A percentile compares a stretch with the other conserved stretches of the same genome.
Evolutionary conservation across 1,284 basidiomycete genomes (phyloP).

Genomic region (Ceratobasidium sp.): DNA sequence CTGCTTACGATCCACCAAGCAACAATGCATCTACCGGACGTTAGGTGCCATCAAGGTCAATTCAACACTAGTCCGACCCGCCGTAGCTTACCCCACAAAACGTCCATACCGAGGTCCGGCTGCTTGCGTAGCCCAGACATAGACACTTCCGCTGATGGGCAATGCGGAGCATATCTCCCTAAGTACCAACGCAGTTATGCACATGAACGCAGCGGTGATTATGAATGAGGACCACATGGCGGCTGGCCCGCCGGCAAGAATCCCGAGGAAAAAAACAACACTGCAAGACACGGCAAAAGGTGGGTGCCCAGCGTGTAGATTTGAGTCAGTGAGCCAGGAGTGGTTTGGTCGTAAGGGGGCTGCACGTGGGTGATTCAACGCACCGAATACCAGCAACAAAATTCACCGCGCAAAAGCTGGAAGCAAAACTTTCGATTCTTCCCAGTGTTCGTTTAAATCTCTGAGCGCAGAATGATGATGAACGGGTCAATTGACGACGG

Average conservation of each 20-base stretch:
- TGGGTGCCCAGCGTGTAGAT: too few species aligned
- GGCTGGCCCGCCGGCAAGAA: conserved; percentile 51
- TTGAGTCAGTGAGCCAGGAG: neutral
- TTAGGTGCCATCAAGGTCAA: neutral
- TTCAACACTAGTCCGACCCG: neutral
- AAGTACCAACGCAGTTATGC: conserved; percentile 52
- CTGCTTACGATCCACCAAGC: conserved; percentile 50
- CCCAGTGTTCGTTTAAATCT: conserved; percentile 48
- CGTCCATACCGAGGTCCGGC: conserved; percentile 50
- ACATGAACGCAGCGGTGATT: conserved; percentile 46
- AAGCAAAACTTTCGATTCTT: conserved; percentile 49
- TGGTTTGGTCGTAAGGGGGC: neutral
- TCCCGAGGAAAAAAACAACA: conserved; percentile 50
- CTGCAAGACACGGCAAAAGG: conserved; percentile 10
- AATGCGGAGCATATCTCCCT: conserved; percentile 51
- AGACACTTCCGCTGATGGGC: conserved; percentile 51
- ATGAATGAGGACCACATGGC: conserved; percentile 49
- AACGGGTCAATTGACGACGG: neutral
- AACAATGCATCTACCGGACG: conserved; percentile 48
- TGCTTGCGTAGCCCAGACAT: conserved; percentile 52
- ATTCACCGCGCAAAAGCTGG: conserved; percentile 50
- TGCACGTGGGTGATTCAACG: neutral
- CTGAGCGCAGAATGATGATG: conserved; percentile 26
- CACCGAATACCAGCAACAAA: conserved; percentile 49
- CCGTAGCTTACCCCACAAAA: conserved; percentile 46